Percentiles rank a stretch among this genome's conserved stretches.
These are phyloP conservation scores for Marchantia paleacea DNA, from an alignment of 225 moss, liverwort and hornwort genomes.

Conservation along the genomic window DNA sequence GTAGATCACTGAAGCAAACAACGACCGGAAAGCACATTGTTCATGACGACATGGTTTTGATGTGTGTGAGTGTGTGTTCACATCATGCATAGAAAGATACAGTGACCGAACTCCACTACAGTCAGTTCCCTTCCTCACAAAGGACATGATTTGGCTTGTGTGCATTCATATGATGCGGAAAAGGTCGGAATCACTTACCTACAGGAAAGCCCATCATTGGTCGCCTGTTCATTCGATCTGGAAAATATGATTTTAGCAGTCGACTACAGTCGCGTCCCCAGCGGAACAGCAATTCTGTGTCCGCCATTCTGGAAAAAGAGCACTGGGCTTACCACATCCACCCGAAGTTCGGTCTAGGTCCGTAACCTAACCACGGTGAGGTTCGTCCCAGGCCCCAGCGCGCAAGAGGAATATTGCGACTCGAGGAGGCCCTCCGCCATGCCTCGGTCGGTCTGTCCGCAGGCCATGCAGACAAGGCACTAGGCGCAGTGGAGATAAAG, in stretches of 20 bases:
- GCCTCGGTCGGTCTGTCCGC: not conserved
- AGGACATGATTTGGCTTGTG: not conserved
- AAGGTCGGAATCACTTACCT: slow-evolving; percentile 1
- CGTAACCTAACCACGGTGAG: not conserved
- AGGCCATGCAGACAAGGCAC: not conserved
- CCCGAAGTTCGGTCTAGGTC: too few relatives aligned
- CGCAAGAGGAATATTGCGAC: too few relatives aligned
- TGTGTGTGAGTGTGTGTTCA: not conserved
- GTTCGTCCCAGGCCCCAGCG: not conserved
- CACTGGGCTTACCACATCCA: not conserved
- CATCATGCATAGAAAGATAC: not conserved
- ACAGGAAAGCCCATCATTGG: slow-evolving; percentile 4
- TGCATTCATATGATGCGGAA: slow-evolving; percentile 2
- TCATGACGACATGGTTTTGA: not conserved
- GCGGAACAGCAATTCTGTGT: not conserved
- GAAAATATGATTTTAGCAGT: not conserved
- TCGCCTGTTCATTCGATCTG: not conserved
- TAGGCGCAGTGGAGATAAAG: not conserved
- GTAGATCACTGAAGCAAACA: not conserved
- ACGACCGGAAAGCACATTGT: not conserved
- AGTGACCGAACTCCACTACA: not conserved
- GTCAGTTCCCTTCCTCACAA: not conserved
- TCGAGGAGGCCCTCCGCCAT: not conserved
- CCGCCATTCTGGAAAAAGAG: too few relatives aligned
- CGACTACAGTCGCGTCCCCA: not conserved